Evolutionary conservation across 225 moss, liverwort and hornwort species (phyloP).

Genomic region (Marchantia paleacea): DNA sequence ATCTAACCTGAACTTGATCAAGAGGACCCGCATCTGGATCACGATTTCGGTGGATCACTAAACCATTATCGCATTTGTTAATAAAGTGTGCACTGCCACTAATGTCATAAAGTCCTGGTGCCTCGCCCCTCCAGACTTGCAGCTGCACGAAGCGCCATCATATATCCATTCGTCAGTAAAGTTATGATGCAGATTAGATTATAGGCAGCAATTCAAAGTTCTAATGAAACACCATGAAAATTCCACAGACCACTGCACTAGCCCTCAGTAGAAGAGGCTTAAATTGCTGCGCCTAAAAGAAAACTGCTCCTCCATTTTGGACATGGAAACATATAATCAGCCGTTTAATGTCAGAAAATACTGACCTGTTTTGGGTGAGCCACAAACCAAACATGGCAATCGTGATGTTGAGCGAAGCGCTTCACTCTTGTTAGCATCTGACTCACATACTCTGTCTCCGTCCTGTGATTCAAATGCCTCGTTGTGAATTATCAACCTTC

Average conservation of each 20-base stretch:
- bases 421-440: constrained; percentile 97
- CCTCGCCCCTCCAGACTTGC: constrained; percentile 88
- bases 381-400: constrained; percentile 99
- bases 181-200: too few species aligned
- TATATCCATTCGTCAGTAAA: not conserved
- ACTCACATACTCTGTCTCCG: constrained; percentile 99
- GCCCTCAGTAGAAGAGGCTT: too few species aligned
- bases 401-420: constrained; percentile 97
- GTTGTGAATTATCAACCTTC: too few species aligned
- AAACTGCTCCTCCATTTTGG: not conserved
- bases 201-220: too few species aligned
- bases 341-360: not conserved
- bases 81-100: constrained; percentile 98
- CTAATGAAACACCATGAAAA: too few species aligned
- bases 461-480: constrained; percentile 32
- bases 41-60: constrained; percentile 93
- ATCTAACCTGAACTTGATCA: constrained; percentile 67
- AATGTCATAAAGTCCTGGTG: constrained; percentile 94
- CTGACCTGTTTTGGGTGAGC: constrained; percentile 91
- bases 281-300: not conserved
- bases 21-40: constrained; percentile 70
- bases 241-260: too few species aligned
- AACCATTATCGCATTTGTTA: constrained; percentile 97
- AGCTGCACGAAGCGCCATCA: constrained; percentile 29
- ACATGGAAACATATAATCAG: not conserved